Conservation (phyloP, 2,329 filamentous ascomycete species). For the Periconia digitata region DNA sequence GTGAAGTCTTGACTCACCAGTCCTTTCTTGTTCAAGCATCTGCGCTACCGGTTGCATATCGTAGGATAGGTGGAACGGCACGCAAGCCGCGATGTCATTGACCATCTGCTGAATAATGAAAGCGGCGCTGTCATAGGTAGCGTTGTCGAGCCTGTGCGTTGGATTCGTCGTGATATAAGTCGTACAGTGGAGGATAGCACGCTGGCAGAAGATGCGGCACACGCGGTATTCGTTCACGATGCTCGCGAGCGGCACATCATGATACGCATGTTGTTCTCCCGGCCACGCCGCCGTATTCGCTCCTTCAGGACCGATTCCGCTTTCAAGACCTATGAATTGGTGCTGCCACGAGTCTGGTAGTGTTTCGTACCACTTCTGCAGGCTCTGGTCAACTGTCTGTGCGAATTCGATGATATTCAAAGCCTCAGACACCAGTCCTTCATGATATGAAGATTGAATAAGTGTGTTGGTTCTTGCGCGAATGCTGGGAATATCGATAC, state of each 20-base stretch:
- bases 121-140: slow-evolving; percentile 19
- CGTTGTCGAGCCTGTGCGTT: slow-evolving; percentile 9
- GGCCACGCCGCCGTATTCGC: slow-evolving; percentile 36
- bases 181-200: slow-evolving; percentile 41
- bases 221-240: slow-evolving; percentile 47
- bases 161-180: slow-evolving; percentile 23
- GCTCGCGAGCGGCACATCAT: slow-evolving; percentile 42
- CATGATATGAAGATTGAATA: slow-evolving; percentile 23
- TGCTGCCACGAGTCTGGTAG: slow-evolving; percentile 40
- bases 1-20: slow-evolving; percentile 27
- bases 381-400: slow-evolving; percentile 38
- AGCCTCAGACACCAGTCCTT: slow-evolving; percentile 27
- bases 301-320: slow-evolving; percentile 30
- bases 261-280: slow-evolving; percentile 44
- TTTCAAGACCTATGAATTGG: slow-evolving; percentile 32
- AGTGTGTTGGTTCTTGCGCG: slow-evolving; percentile 37
- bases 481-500: slow-evolving; percentile 42
- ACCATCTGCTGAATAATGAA: slow-evolving; percentile 42
- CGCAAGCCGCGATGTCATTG: slow-evolving; percentile 42
- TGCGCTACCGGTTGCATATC: slow-evolving; percentile 39
- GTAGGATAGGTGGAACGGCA: slow-evolving; percentile 44
- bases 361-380: slow-evolving; percentile 41
- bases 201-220: slow-evolving; percentile 43
- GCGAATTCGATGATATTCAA: slow-evolving; percentile 37
- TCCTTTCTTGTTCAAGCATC: slow-evolving; percentile 36